Conservation (phyloP, 208 protist species). For the Crithidia fasciculata region DNA sequence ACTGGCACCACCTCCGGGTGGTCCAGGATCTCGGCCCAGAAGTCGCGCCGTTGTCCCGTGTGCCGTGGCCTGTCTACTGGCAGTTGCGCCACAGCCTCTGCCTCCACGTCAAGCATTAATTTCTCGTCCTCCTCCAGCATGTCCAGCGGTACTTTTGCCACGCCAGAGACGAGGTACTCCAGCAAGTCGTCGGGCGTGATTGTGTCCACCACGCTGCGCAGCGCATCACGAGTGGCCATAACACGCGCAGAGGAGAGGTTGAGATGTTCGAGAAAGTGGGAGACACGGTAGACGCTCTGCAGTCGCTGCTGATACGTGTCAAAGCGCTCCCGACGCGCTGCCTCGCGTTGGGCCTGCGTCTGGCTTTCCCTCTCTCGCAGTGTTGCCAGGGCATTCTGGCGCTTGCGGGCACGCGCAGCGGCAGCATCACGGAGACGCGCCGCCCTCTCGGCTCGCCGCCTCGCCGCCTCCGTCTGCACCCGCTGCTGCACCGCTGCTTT, state of each 20-base stretch:
- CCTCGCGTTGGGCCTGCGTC: conserved; percentile 26
- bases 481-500: conserved; percentile 23
- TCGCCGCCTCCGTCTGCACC: conserved; percentile 33
- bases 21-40: conserved; percentile 56
- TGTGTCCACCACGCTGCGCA: conserved; percentile 38
- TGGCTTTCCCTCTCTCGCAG: conserved; percentile 30
- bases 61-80: not conserved
- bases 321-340: conserved; percentile 35
- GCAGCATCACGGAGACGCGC: conserved; percentile 23
- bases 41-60: conserved; percentile 24
- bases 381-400: conserved; percentile 32
- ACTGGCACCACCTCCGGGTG: not conserved
- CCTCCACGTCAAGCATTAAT: not conserved
- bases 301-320: conserved; percentile 38
- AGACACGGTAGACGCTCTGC: conserved; percentile 48
- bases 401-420: conserved; percentile 29
- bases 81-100: not conserved
- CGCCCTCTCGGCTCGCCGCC: conserved; percentile 25
- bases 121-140: conserved; percentile 39
- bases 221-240: conserved; percentile 38
- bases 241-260: conserved; percentile 53
- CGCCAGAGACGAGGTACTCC: conserved; percentile 79
- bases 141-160: conserved; percentile 61
- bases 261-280: conserved; percentile 65
- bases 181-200: conserved; percentile 79